These are phyloP conservation scores for Brachypodium distachyon DNA, from an alignment of 202 grass and related monocot species.

Conservation along the genomic window DNA sequence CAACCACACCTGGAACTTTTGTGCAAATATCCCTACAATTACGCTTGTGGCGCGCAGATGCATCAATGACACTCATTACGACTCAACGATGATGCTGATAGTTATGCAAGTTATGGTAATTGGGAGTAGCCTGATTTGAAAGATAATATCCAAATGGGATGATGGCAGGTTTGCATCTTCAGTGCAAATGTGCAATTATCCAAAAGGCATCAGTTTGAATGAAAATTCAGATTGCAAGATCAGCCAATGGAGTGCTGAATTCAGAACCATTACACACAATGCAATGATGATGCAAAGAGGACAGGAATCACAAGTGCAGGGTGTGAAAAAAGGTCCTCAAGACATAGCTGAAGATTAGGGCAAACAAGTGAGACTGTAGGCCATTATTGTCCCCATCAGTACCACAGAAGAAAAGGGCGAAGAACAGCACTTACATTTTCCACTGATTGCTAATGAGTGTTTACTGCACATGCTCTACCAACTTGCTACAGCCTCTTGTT, in stretches of 20 bases:
- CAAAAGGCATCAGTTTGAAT: no score
- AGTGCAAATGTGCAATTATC: no score
- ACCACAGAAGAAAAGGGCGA: background rate
- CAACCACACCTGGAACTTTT: no score
- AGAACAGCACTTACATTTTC: background rate
- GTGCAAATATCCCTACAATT: no score
- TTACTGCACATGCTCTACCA: conserved; percentile 2
- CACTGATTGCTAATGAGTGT: conserved; percentile 28
- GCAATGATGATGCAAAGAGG: background rate
- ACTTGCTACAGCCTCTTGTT: background rate
- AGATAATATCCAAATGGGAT: no score
- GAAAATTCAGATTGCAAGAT: no score
- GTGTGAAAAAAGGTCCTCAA: background rate
- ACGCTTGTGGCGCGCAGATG: no score
- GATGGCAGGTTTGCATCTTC: no score
- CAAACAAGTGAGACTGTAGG: background rate
- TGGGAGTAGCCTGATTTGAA: no score
- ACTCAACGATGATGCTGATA: no score
- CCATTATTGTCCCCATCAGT: background rate
- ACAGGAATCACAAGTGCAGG: background rate
- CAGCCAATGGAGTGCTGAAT: background rate
- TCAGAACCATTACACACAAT: background rate
- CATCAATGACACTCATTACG: no score
- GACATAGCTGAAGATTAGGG: background rate
- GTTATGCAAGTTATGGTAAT: no score